Conservation (phyloP, 768 basidiomycete species). For the Udeniomyces megalosporus region DNA sequence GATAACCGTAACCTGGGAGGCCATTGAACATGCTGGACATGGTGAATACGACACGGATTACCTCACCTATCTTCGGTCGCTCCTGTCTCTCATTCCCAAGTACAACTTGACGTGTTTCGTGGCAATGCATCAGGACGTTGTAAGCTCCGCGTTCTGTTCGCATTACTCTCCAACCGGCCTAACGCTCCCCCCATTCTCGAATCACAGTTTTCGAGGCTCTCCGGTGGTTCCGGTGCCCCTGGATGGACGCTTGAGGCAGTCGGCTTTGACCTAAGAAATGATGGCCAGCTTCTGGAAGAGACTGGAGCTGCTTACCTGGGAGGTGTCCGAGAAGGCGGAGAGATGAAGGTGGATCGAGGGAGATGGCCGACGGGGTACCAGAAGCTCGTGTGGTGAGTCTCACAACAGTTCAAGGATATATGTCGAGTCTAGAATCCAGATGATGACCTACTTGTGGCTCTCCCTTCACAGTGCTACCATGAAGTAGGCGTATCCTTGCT, state of each 20-base stretch:
- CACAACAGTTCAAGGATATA: too few relatives aligned
- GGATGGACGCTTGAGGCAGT: constrained; percentile 81
- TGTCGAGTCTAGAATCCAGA: neutral
- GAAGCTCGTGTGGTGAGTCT: constrained; percentile 44
- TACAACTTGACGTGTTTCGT: constrained; percentile 35
- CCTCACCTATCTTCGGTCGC: constrained; percentile 52
- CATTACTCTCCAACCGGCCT: neutral
- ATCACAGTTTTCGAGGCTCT: constrained; percentile 54
- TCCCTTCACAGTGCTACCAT: constrained; percentile 44
- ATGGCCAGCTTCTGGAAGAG: constrained; percentile 48
- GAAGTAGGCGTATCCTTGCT: constrained; percentile 33
- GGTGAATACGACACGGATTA: constrained; percentile 74
- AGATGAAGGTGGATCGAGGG: constrained; percentile 1
- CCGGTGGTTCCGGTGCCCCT: constrained; percentile 88
- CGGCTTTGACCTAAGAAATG: constrained; percentile 57
- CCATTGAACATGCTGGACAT: constrained; percentile 81
- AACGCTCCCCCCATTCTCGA: neutral
- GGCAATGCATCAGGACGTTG: constrained; percentile 10
- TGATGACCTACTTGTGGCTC: constrained; percentile 28
- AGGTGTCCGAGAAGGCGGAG: constrained; percentile 5
- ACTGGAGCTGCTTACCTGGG: constrained; percentile 59
- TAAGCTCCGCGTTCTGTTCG: neutral
- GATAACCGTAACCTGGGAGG: constrained; percentile 93
- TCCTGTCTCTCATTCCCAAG: constrained; percentile 53
- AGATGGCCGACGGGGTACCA: constrained; percentile 43